A percentile compares a stretch with the other conserved stretches of the same genome.
Conservation (phyloP, 1,284 basidiomycete genomes). For the Apiotrichum domesticum region DNA sequence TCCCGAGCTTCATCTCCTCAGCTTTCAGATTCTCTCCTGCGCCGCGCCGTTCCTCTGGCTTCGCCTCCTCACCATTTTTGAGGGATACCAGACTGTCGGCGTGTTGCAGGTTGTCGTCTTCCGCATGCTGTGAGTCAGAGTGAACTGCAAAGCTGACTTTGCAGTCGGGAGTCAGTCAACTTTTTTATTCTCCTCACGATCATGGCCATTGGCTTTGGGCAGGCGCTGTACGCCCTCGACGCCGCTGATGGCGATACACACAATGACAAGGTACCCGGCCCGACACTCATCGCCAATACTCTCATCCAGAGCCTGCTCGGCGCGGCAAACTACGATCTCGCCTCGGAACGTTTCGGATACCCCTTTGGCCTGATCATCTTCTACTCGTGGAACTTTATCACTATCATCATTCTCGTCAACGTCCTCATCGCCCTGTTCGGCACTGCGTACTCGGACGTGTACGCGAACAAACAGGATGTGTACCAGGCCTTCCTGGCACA, state of each 20-base stretch:
- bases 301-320: constrained; percentile 75
- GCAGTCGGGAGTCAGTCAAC: constrained; percentile 70
- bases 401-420: constrained; percentile 81
- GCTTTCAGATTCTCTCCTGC: constrained; percentile 81
- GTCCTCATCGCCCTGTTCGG: constrained; percentile 92
- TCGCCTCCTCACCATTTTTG: constrained; percentile 37
- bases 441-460: constrained; percentile 77
- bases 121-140: constrained; percentile 61
- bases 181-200: constrained; percentile 81
- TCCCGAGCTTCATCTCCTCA: constrained; percentile 55
- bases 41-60: constrained; percentile 85
- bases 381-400: constrained; percentile 84
- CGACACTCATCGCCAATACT: constrained; percentile 60
- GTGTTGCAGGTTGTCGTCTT: constrained; percentile 48
- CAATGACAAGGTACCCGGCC: constrained; percentile 49
- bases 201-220: constrained; percentile 74
- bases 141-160: neutral
- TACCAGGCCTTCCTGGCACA: constrained; percentile 74
- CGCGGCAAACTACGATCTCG: constrained; percentile 71
- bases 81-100: constrained; percentile 58
- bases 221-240: constrained; percentile 71
- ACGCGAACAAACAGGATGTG: constrained; percentile 48
- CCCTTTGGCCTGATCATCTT: constrained; percentile 66
- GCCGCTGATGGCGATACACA: constrained; percentile 79
- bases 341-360: constrained; percentile 50